Evolutionary conservation across 352 stramenopile genomes (phyloP).

Genomic region (Phytophthora palmivora): DNA sequence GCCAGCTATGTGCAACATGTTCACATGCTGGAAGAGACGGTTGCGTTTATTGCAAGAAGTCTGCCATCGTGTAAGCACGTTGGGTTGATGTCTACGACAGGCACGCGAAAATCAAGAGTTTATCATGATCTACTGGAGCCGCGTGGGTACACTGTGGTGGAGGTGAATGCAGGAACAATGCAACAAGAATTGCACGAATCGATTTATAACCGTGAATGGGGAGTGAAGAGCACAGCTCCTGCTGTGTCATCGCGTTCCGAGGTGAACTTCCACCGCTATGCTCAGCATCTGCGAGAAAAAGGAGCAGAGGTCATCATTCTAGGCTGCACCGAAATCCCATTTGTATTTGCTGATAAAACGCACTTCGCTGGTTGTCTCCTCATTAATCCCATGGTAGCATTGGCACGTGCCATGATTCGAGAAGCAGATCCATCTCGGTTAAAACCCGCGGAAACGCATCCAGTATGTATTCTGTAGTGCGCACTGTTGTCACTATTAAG

Average conservation of each 20-base stretch:
- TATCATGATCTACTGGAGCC: constrained; percentile 78
- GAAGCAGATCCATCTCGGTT: constrained; percentile 60
- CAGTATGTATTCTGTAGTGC: constrained; percentile 19
- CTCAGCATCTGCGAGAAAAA: constrained; percentile 43
- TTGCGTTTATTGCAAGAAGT: constrained; percentile 57
- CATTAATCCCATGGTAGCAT: constrained; percentile 77
- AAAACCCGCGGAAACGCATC: constrained; percentile 33
- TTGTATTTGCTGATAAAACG: constrained; percentile 66
- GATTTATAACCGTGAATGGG: constrained; percentile 77
- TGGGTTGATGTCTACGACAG: constrained; percentile 74
- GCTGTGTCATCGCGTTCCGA: constrained; percentile 55
- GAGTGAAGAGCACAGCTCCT: constrained; percentile 79
- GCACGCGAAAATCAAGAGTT: constrained; percentile 63
- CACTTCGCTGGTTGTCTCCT: constrained; percentile 52
- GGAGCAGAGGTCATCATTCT: constrained; percentile 76
- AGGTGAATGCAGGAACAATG: constrained; percentile 47
- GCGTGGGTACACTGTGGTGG: constrained; percentile 59
- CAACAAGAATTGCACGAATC: constrained; percentile 76
- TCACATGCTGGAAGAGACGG: constrained; percentile 80
- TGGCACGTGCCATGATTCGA: constrained; percentile 77
- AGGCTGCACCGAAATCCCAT: constrained; percentile 83
- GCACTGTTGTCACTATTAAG: constrained; percentile 1
- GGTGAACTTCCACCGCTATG: constrained; percentile 71
- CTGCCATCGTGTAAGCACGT: constrained; percentile 58
- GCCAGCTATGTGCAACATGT: constrained; percentile 42